Base-by-base conservation (phyloP, 2,329 filamentous ascomycete genomes). In the Emergomyces orientalis region DNA sequence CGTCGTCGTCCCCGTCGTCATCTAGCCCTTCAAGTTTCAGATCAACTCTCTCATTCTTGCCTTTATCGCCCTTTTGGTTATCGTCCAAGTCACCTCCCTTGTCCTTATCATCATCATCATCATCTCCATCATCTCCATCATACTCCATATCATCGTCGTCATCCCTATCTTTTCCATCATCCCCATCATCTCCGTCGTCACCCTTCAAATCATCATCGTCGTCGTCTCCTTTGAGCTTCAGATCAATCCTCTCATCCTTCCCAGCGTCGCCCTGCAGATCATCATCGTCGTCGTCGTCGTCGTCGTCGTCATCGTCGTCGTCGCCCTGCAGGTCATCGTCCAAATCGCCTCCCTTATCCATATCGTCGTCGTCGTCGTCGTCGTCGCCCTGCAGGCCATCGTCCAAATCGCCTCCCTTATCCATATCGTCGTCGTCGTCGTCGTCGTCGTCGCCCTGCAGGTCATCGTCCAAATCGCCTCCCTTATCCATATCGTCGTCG, bases 401-500 rank as follows among this genome's bases (percentile, higher is more conserved):
- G 7, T 45, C 25, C 3, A 34, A n/a, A 54, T 54, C 60, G 59
- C n/a, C 37, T 55, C 19, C 27, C 9, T 17, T 22, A 14, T 6
- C 34, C 43, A n/a, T 19, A 4, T 17, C 14, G 6, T 11, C 22
- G 2, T 17, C 25, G 22, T 54, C 32, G 27, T 56, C 32, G 8
- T 39, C 52, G 30, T 52, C 59, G 25, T 27, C 32, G 8, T 54
- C 43, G n/a, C 32, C 49, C 14, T 54, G 43, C 52, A 55, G 49
- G 25, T 34, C 59, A 41, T n/a, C 59, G 22, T 62, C 51, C n/a
- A 39, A 27, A n/a, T 56, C 60, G 22, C 19, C 60, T 13, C 32
- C 54, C 19, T 41, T 19, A 22, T 37, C 47, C 27, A 34, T 45
- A 30, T 60, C 30, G 2, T 34, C 43, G 1, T 62, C 59, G 7